phyloP scores from a whole-genome alignment of 257 asterid genomes.

The Ocimum tenuiflorum region DNA sequence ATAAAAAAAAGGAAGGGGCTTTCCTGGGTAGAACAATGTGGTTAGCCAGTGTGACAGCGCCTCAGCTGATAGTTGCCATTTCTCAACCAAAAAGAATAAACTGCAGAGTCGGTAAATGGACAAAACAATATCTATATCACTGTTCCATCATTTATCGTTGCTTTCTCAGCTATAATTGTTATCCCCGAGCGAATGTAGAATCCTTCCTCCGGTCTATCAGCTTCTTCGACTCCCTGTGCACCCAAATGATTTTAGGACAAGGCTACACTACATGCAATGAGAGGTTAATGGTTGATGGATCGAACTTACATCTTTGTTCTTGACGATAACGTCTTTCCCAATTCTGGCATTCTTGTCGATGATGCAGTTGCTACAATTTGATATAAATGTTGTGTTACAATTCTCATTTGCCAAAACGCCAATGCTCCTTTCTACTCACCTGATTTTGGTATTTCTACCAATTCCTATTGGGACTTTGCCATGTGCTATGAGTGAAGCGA shows the following conservation, averaged over 20 bases:
- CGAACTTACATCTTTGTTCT: constrained; percentile 75
- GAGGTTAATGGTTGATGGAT: not conserved
- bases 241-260: no score
- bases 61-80: no score
- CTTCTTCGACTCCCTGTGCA: constrained; percentile 75
- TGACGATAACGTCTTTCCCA: constrained; percentile 72
- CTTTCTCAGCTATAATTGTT: constrained; percentile 62
- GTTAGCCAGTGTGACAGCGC: no score
- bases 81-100: no score
- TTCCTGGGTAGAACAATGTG: no score
- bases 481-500: constrained; percentile 71
- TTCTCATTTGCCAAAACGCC: no score
- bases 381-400: no score
- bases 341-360: constrained; percentile 90
- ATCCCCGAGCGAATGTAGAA: constrained; percentile 83
- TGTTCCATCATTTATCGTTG: constrained; percentile 66
- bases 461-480: constrained; percentile 85
- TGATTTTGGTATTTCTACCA: constrained; percentile 76
- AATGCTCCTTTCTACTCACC: no score
- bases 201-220: constrained; percentile 67
- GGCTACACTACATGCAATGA: no score
- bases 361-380: constrained; percentile 49
- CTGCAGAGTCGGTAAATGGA: no score
- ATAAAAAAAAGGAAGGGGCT: no score
- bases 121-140: constrained; percentile 35